Conservation (phyloP, 805 yeast genomes). For the Peterozyma toletana region DNA sequence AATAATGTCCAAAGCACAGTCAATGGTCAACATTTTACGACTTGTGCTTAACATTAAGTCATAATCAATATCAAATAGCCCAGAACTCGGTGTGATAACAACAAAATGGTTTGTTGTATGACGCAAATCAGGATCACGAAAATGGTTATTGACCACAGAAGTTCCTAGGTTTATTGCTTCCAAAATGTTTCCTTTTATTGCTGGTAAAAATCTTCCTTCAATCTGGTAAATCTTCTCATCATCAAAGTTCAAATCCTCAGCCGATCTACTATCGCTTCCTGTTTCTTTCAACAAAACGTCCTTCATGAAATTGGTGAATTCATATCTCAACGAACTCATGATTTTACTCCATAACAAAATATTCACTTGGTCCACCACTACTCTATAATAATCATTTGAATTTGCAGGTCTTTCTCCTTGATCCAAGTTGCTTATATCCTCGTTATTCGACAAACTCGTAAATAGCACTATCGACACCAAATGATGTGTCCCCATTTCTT, state of each 20-base stretch:
- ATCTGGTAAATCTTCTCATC: conserved; percentile 26
- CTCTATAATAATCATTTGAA: conserved; percentile 77
- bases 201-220: conserved; percentile 67
- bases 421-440: conserved; percentile 46
- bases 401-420: conserved; percentile 68
- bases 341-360: conserved; percentile 86
- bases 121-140: conserved; percentile 77
- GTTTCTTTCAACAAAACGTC: conserved; percentile 52
- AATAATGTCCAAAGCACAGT: conserved; percentile 81
- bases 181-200: conserved; percentile 81
- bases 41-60: conserved; percentile 70
- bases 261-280: conserved; percentile 23
- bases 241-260: conserved; percentile 10
- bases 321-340: conserved; percentile 79
- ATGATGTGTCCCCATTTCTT: conserved; percentile 82
- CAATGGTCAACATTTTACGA: conserved; percentile 66
- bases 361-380: conserved; percentile 91
- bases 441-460: conserved; percentile 63
- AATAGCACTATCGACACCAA: conserved; percentile 83
- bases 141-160: conserved; percentile 67
- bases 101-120: conserved; percentile 90
- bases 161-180: conserved; percentile 86
- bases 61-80: conserved; percentile 86
- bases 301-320: conserved; percentile 74
- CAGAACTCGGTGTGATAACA: conserved; percentile 87